Conservation (phyloP, 148 eudicot species). For the Diospyros lotus region DNA sequence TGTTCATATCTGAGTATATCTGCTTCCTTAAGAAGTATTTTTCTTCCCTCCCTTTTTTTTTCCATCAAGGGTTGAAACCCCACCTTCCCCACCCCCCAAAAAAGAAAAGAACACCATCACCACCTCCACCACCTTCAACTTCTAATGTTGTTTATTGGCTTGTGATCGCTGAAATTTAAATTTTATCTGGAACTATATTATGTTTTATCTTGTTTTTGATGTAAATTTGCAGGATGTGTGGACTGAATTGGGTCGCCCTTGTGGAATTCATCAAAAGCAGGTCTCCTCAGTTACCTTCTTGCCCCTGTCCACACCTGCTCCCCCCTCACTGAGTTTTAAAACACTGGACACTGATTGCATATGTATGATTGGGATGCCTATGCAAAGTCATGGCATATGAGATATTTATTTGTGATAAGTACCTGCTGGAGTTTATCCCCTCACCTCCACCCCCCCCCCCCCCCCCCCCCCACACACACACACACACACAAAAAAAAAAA, state of each 20-base stretch:
- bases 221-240: constrained; percentile 69
- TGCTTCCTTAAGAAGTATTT: background rate
- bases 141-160: background rate
- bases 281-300: constrained; percentile 22
- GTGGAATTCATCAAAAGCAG: constrained; percentile 97
- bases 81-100: too few relatives aligned
- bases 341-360: background rate
- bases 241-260: constrained; percentile 94
- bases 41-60: background rate
- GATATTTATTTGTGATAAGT: too few relatives aligned
- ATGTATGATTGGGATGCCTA: background rate
- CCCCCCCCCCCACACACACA: too few relatives aligned
- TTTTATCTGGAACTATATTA: background rate
- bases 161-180: background rate
- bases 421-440: too few relatives aligned
- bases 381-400: too few relatives aligned
- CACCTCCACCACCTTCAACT: background rate
- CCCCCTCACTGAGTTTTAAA: background rate
- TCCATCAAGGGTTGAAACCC: too few relatives aligned
- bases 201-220: background rate
- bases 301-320: too few relatives aligned
- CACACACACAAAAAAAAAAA: too few relatives aligned
- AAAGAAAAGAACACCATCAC: too few relatives aligned
- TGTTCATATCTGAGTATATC: background rate
- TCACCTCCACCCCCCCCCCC: too few relatives aligned